Conservation (phyloP, 2,329 filamentous ascomycete species). For the Neopestalotiopsis sp. region DNA sequence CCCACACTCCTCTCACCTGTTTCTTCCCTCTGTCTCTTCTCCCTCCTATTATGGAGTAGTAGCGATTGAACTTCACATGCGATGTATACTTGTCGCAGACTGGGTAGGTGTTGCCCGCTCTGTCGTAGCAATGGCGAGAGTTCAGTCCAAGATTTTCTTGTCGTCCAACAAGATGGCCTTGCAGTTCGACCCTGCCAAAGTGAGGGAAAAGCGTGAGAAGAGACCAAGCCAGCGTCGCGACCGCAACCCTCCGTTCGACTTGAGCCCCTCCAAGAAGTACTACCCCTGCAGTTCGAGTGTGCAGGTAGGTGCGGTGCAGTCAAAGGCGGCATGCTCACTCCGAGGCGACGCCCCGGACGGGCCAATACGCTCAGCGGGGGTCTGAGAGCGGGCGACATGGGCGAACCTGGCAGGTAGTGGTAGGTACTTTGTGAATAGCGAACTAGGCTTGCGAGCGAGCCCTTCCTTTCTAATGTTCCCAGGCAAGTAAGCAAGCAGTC, state of each 20-base stretch:
- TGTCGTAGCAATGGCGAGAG: background rate
- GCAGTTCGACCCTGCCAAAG: background rate
- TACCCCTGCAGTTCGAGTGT: background rate
- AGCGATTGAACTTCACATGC: background rate
- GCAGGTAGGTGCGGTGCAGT: background rate
- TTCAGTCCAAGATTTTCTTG: background rate
- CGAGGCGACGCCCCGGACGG: conserved; percentile 1
- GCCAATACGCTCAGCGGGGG: conserved; percentile 11
- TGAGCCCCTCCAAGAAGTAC: background rate
- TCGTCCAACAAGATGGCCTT: background rate
- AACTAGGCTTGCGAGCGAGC: no score
- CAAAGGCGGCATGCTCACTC: conserved; percentile 10
- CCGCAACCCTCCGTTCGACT: conserved; percentile 1
- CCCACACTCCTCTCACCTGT: background rate
- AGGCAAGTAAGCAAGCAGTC: no score
- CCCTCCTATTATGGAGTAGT: background rate
- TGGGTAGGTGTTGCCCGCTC: background rate
- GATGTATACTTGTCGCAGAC: background rate
- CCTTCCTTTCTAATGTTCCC: no score
- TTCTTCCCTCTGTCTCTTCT: background rate
- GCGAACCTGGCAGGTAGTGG: conserved; percentile 15
- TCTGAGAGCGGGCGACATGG: conserved; percentile 16
- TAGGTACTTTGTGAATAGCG: background rate
- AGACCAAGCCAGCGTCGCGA: background rate
- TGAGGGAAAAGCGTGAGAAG: no score